A percentile compares a stretch with the other conserved stretches of the same genome.
Conservation (phyloP, 371 early-diverging fungal species). For the Apophysomyces variabilis region DNA sequence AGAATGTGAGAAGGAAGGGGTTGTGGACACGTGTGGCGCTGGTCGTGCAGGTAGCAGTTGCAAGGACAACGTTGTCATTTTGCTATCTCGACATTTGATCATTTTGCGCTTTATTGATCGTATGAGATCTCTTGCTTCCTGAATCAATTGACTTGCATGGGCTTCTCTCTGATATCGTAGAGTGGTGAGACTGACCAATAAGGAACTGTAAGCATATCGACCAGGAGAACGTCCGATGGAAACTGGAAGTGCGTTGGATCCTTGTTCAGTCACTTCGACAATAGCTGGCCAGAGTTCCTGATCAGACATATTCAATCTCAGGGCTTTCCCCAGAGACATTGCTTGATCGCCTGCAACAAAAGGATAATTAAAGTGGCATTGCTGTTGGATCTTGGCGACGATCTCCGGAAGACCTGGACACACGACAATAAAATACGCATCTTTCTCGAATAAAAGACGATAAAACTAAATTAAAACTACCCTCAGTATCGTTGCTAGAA, state of each 20-base stretch:
- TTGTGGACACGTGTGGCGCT: background rate
- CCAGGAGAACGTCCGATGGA: conserved; percentile 43
- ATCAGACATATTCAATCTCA: conserved; percentile 39
- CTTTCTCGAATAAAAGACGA: conserved; percentile 34
- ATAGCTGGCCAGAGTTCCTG: conserved; percentile 45
- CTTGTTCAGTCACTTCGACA: conserved; percentile 21
- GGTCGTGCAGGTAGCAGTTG: background rate
- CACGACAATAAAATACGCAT: conserved; percentile 47
- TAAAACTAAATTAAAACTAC: conserved; percentile 30
- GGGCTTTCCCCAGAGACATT: conserved; percentile 25
- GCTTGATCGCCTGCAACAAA: conserved; percentile 44
- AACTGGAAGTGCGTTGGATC: conserved; percentile 26
- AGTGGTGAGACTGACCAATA: conserved; percentile 27
- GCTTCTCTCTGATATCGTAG: conserved; percentile 29
- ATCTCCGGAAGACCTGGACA: conserved; percentile 41
- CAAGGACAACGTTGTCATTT: conserved; percentile 15
- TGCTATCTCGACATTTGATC: conserved; percentile 33
- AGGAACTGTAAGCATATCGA: conserved; percentile 26
- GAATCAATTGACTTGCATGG: conserved; percentile 22
- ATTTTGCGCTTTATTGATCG: conserved; percentile 33
- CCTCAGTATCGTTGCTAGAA: conserved; percentile 3
- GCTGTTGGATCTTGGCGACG: conserved; percentile 32
- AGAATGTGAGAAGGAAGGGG: conserved; percentile 2
- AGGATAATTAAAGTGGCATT: conserved; percentile 40
- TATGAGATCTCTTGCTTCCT: conserved; percentile 21